phyloP scores from a whole-genome alignment of 108 stramenopile species.

The Cyclotella sp. region DNA sequence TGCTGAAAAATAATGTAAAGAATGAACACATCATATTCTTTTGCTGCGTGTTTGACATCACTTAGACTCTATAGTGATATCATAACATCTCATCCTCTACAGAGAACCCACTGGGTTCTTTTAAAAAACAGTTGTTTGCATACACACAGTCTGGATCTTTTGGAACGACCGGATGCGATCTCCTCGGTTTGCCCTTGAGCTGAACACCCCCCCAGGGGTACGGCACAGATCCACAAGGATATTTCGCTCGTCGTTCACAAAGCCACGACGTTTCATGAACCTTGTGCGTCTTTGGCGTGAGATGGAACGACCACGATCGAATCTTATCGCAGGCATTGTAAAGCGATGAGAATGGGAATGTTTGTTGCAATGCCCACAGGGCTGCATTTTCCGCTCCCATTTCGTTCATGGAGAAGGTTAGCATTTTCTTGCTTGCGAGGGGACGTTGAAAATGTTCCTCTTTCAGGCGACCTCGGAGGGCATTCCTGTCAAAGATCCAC shows the following conservation, averaged over 20 bases:
- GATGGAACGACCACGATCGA: neutral
- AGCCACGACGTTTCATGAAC: neutral
- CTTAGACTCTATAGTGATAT: no score
- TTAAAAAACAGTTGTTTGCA: no score
- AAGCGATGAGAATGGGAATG: neutral
- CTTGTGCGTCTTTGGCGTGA: neutral
- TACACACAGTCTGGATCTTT: no score
- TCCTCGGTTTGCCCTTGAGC: neutral
- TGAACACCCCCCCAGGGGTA: neutral
- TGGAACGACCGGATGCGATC: no score
- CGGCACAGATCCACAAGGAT: neutral
- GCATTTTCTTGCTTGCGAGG: neutral
- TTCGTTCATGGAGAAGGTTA: neutral
- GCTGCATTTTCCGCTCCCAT: conserved; percentile 2
- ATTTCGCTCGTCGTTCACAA: no score
- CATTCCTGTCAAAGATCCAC: neutral
- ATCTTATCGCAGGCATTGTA: conserved; percentile 3
- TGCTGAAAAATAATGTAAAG: no score
- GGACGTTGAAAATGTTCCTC: conserved; percentile 7
- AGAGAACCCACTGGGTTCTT: no score
- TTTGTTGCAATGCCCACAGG: neutral
- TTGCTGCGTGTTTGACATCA: no score
- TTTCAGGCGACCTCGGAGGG: neutral
- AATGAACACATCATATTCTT: no score
- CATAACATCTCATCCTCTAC: no score